Evolutionary conservation across 164 flowering plant species (phyloP), one percentile per base, ranked within the genome.

Genomic region (Saururus chinensis): DNA sequence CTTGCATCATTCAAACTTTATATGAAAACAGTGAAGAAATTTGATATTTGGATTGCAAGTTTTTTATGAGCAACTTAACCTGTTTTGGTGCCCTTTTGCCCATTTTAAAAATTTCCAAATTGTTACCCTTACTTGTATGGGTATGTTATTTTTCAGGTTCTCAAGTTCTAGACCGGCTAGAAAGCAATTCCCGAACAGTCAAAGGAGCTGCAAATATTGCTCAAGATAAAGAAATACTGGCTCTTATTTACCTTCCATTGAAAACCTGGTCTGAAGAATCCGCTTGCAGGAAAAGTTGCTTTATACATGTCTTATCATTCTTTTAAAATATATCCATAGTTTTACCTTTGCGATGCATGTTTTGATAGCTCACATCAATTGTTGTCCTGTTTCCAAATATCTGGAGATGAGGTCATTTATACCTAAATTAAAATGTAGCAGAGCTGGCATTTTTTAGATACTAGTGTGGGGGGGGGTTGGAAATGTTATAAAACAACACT

Each of bases 171-270:
- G 89, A 95, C 74, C 80, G 70, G 68, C 65, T 95, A 69, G 99
- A 89, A 67, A 84, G 70, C 70, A 86, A 76, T 59, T 91, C 98
- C 23, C 86, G 88, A 37, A 83, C 90, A 1, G 81, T 85, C 51
- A 83, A 86, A 73, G 96, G 99, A 72, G 99, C 99, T 57, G 77
- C 78, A 61, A 57, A 69, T 57, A 84, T 95, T 63, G 80, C 82
- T 64, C 84, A 91, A 74, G 96, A 95, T 68, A 81, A 69, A 67
- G 88, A 89, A 75, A 81, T 88, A 56, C 42, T 89, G 48, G 53
- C 81, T 23, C 72, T 72, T 65, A 63, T 89, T 63, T 71, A 91
- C 79, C 64, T 65, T 53, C 96, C 93, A n/a, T 20, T 91, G n/a
- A 86, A 77, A 71, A 75, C 57, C 30, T 83, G 82, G 76, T 69